phyloP scores from a whole-genome alignment of 2,329 filamentous ascomycete species.

The Xylariaceae sp. region DNA sequence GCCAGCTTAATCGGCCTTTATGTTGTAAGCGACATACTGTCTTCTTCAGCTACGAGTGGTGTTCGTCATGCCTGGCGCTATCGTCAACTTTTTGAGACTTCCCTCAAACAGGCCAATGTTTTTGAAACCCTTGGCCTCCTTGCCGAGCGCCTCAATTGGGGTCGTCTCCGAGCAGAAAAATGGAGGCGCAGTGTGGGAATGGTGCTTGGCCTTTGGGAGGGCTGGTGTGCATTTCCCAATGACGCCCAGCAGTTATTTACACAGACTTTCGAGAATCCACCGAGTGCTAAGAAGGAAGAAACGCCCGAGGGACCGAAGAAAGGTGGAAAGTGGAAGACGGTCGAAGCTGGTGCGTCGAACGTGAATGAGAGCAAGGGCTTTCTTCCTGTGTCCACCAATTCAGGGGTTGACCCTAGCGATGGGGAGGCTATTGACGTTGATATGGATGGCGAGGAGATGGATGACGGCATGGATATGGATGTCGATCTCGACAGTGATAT shows the following conservation, averaged over 20 bases:
- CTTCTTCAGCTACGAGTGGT: constrained; percentile 68
- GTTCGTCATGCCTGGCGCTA: constrained; percentile 85
- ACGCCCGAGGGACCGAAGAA: constrained; percentile 33
- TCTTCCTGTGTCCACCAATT: constrained; percentile 22
- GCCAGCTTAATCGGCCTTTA: constrained; percentile 79
- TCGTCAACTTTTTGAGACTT: constrained; percentile 69
- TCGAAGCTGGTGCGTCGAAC: constrained; percentile 38
- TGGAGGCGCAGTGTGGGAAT: constrained; percentile 72
- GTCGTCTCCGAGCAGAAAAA: constrained; percentile 74
- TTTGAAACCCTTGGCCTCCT: constrained; percentile 73
- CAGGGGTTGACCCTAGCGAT: constrained; percentile 31
- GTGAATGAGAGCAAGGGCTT: constrained; percentile 27
- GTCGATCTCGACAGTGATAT: constrained; percentile 46
- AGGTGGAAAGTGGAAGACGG: constrained; percentile 45
- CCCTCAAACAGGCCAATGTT: constrained; percentile 58
- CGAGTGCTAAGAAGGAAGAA: constrained; percentile 41
- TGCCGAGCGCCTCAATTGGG: constrained; percentile 69
- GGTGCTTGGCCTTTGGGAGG: constrained; percentile 66
- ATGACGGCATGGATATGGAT: constrained; percentile 36
- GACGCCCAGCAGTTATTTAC: constrained; percentile 68
- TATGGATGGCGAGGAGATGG: constrained; percentile 43
- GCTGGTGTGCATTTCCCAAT: constrained; percentile 67
- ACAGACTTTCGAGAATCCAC: constrained; percentile 65
- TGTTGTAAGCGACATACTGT: constrained; percentile 70
- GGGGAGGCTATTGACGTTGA: constrained; percentile 37